Conservation (phyloP, 768 basidiomycete genomes). For the Suillus plorans region DNA sequence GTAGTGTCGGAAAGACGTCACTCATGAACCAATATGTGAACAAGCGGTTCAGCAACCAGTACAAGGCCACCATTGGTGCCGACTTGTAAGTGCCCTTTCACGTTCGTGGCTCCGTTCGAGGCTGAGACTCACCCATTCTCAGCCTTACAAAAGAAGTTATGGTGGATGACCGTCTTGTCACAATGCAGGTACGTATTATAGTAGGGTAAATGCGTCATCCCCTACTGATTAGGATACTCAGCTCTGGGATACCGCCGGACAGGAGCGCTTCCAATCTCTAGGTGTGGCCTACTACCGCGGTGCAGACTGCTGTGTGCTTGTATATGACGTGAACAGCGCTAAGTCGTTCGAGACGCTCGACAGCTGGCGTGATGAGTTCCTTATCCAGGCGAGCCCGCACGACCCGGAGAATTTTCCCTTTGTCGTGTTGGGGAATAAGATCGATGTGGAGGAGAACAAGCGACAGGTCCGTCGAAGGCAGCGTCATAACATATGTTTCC, state of each 20-base stretch:
- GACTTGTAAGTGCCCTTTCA: conserved; percentile 71
- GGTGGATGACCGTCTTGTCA: conserved; percentile 96
- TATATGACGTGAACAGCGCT: conserved; percentile 97
- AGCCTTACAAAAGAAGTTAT: conserved; percentile 98
- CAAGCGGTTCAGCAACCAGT: conserved; percentile 99
- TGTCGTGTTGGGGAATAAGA: conserved; percentile 99
- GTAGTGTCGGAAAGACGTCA: conserved; percentile 96
- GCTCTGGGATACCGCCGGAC: conserved; percentile 99
- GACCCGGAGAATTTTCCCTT: conserved; percentile 99
- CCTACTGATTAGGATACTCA: conserved; percentile 30
- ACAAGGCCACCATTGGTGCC: conserved; percentile 98
- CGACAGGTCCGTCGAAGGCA: conserved; percentile 66
- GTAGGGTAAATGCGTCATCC: conserved; percentile 7
- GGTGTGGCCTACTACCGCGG: conserved; percentile 99
- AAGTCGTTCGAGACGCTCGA: conserved; percentile 99
- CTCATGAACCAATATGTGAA: conserved; percentile 99
- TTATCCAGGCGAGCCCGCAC: conserved; percentile 97
- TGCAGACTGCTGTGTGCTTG: conserved; percentile 98
- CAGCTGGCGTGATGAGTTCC: conserved; percentile 99
- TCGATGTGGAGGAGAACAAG: conserved; percentile 98
- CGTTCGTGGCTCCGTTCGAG: conserved; percentile 14
- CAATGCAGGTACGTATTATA: conserved; percentile 81
- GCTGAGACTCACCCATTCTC: conserved; percentile 19
- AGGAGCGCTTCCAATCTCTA: conserved; percentile 98
- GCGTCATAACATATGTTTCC: background rate